Evolutionary conservation across 306 rosid species (phyloP).

Genomic region (Lathyrus tuberosus): DNA sequence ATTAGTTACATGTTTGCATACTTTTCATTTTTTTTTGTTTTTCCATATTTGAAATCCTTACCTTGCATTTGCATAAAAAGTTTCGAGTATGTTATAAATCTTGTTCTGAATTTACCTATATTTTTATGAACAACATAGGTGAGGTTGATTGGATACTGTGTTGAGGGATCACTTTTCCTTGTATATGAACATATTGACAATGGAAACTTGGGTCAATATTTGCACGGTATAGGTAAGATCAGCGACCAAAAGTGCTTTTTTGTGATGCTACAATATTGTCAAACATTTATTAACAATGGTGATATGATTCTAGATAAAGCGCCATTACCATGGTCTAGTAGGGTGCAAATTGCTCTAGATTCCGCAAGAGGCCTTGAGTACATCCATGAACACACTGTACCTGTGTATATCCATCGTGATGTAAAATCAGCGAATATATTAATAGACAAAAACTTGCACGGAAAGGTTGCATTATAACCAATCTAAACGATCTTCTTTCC

Average conservation of each 20-base stretch:
- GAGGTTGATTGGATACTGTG: constrained; percentile 90
- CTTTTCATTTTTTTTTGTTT: not conserved
- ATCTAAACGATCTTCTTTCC: constrained; percentile 2
- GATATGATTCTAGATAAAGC: constrained; percentile 54
- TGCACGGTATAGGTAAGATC: constrained; percentile 74
- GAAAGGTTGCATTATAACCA: constrained; percentile 55
- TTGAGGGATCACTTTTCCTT: constrained; percentile 78
- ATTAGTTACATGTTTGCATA: not conserved
- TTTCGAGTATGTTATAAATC: not conserved
- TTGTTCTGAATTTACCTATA: not conserved
- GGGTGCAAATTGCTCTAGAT: constrained; percentile 89
- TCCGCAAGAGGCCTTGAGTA: constrained; percentile 93
- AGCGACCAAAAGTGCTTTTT: constrained; percentile 9
- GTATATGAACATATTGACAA: constrained; percentile 69
- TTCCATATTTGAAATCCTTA: not conserved
- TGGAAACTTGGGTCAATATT: constrained; percentile 68
- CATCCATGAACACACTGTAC: constrained; percentile 94
- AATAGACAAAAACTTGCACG: constrained; percentile 72
- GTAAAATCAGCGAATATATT: constrained; percentile 86
- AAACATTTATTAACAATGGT: constrained; percentile 9
- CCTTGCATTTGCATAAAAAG: not conserved
- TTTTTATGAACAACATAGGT: constrained; percentile 54
- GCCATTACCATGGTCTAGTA: constrained; percentile 67
- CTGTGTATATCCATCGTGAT: constrained; percentile 88
- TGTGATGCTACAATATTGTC: constrained; percentile 2